phyloP scores from a whole-genome alignment of 495 filamentous ascomycete genomes.

The Penicillium simplicissimum region DNA sequence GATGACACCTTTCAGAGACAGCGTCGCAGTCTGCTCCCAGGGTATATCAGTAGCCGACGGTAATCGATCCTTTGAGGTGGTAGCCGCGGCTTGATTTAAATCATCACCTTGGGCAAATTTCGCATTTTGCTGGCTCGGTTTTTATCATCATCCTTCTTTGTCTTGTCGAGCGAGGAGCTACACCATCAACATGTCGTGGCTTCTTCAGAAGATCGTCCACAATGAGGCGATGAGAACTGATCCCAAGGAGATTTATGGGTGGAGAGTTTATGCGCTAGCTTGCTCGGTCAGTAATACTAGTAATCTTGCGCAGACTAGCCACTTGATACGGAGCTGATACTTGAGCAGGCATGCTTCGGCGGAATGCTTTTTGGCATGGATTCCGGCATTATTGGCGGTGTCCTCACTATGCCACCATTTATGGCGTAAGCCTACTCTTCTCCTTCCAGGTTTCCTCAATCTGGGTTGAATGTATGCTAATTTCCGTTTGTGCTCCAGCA shows the following conservation, averaged over 20 bases:
- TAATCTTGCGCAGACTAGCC: not conserved
- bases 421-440: constrained; percentile 40
- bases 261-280: constrained; percentile 69
- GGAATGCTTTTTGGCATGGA: constrained; percentile 74
- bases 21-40: not conserved
- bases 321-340: constrained; percentile 4
- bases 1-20: constrained; percentile 9
- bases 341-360: constrained; percentile 66
- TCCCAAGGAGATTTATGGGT: constrained; percentile 76
- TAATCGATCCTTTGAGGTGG: not conserved
- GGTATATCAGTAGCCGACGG: constrained; percentile 16
- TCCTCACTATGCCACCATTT: constrained; percentile 64
- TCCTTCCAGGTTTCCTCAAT: constrained; percentile 14
- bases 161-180: not conserved
- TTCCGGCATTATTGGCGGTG: constrained; percentile 69
- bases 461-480: not conserved
- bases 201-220: constrained; percentile 67
- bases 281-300: constrained; percentile 55
- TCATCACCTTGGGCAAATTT: not conserved
- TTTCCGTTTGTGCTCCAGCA: constrained; percentile 27
- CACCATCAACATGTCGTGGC: constrained; percentile 32
- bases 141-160: not conserved
- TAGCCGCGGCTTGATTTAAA: not conserved
- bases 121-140: constrained; percentile 2
- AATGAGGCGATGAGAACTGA: constrained; percentile 79